These are phyloP conservation scores for Mortierella sp. DNA, from an alignment of 371 early-diverging fungal genomes.

Conservation along the genomic window DNA sequence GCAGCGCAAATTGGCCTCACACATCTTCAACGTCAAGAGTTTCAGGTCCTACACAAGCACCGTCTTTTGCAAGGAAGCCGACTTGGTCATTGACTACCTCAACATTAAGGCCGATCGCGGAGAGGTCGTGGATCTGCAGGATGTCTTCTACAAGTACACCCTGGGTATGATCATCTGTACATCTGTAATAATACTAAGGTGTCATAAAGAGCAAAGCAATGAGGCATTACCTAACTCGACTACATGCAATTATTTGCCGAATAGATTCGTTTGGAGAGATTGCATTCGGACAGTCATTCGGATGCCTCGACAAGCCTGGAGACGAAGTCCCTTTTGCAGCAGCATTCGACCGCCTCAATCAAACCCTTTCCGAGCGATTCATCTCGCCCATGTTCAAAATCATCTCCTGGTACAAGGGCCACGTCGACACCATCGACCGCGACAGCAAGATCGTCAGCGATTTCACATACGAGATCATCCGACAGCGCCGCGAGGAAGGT, in stretches of 20 bases:
- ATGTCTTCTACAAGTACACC: constrained; percentile 62
- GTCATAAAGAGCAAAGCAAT: not conserved
- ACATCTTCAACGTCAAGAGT: constrained; percentile 80
- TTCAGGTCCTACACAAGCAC: constrained; percentile 65
- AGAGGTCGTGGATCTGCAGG: constrained; percentile 62
- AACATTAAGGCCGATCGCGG: constrained; percentile 27
- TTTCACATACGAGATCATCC: constrained; percentile 64
- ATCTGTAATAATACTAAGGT: not conserved
- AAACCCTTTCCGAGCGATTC: constrained; percentile 40
- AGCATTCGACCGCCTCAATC: constrained; percentile 66
- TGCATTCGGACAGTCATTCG: constrained; percentile 57
- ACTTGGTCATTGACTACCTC: constrained; percentile 51
- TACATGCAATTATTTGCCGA: not conserved
- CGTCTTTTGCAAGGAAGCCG: constrained; percentile 64
- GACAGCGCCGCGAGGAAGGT: constrained; percentile 55
- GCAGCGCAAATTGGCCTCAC: constrained; percentile 76
- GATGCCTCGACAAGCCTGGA: constrained; percentile 26
- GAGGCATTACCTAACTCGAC: not conserved
- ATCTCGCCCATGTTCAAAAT: constrained; percentile 56
- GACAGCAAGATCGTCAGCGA: constrained; percentile 41
- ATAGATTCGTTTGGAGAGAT: constrained; percentile 40
- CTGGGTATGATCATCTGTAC: constrained; percentile 56
- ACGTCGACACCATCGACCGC: constrained; percentile 15
- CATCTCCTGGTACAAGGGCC: constrained; percentile 52
- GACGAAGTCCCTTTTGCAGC: constrained; percentile 59